These are phyloP conservation scores for Austroboletus eburneus DNA, from an alignment of 768 basidiomycete genomes.

Conservation along the genomic window DNA sequence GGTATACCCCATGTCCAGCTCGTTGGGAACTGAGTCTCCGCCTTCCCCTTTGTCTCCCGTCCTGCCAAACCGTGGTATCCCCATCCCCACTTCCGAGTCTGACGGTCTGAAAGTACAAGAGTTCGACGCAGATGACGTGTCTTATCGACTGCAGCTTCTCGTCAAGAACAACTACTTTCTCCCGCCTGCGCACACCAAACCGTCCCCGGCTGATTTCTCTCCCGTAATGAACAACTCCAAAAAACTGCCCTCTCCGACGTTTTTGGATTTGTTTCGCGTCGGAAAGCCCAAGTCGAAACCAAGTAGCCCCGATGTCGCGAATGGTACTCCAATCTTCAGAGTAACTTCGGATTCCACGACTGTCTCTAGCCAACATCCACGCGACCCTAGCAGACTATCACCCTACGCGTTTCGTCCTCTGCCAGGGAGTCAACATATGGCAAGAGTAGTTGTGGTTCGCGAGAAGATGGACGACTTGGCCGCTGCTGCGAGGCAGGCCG, in stretches of 20 bases:
- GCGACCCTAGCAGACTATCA: constrained; percentile 35
- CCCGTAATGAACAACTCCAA: constrained; percentile 30
- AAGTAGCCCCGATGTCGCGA: constrained; percentile 40
- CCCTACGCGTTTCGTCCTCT: constrained; percentile 33
- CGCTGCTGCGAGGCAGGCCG: constrained; percentile 69
- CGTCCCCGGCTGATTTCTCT: constrained; percentile 60
- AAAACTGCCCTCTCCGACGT: constrained; percentile 47
- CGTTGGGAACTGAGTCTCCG: constrained; percentile 60
- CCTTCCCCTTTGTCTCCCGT: constrained; percentile 57
- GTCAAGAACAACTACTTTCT: constrained; percentile 88
- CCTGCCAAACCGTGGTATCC: constrained; percentile 38
- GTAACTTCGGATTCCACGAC: constrained; percentile 65
- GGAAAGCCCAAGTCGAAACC: constrained; percentile 67
- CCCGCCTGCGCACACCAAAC: constrained; percentile 83
- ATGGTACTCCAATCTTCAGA: constrained; percentile 48
- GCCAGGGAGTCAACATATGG: constrained; percentile 37
- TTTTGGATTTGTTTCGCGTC: constrained; percentile 69
- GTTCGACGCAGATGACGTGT: constrained; percentile 72
- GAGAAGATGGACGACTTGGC: constrained; percentile 74
- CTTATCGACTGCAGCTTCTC: constrained; percentile 77
- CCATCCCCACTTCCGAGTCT: constrained; percentile 44
- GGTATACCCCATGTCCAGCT: constrained; percentile 70
- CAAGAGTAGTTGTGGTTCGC: constrained; percentile 77
- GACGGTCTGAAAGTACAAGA: constrained; percentile 48
- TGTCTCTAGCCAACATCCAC: constrained; percentile 38